Evolutionary conservation across 495 filamentous ascomycete genomes (phyloP).

Genomic region (Trichoderma erinaceum): DNA sequence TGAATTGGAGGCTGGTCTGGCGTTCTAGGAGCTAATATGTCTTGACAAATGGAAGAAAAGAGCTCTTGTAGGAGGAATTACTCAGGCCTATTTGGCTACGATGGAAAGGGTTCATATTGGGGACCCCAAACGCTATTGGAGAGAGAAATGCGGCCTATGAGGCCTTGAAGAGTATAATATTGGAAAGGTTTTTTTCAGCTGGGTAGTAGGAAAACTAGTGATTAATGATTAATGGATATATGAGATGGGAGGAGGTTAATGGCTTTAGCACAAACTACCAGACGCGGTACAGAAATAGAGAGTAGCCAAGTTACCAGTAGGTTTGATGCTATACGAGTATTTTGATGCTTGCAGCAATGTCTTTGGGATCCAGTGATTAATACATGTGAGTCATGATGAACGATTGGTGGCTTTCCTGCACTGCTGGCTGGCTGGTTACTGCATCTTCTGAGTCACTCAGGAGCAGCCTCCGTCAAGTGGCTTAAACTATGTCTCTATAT

Average conservation of each 20-base stretch:
- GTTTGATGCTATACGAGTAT: not conserved
- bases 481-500: too few species aligned
- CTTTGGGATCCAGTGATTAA: too few species aligned
- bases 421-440: too few species aligned
- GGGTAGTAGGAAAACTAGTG: constrained; percentile 10
- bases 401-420: too few species aligned
- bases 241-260: not conserved
- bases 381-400: too few species aligned
- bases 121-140: not conserved
- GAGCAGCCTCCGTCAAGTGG: too few species aligned
- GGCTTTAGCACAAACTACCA: not conserved
- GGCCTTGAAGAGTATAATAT: not conserved
- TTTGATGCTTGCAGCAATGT: too few species aligned
- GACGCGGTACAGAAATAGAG: not conserved
- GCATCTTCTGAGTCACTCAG: too few species aligned
- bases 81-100: not conserved
- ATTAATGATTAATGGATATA: constrained; percentile 13
- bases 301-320: not conserved
- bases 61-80: not conserved
- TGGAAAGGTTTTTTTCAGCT: not conserved
- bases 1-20: constrained; percentile 9
- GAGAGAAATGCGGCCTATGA: not conserved
- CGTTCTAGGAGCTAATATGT: constrained; percentile 1
- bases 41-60: not conserved
- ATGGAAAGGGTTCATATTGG: not conserved